Evolutionary conservation across 2,329 filamentous ascomycete genomes (phyloP), one percentile per base, ranked within the genome.

Genomic region (Trichoderma semiorbis): DNA sequence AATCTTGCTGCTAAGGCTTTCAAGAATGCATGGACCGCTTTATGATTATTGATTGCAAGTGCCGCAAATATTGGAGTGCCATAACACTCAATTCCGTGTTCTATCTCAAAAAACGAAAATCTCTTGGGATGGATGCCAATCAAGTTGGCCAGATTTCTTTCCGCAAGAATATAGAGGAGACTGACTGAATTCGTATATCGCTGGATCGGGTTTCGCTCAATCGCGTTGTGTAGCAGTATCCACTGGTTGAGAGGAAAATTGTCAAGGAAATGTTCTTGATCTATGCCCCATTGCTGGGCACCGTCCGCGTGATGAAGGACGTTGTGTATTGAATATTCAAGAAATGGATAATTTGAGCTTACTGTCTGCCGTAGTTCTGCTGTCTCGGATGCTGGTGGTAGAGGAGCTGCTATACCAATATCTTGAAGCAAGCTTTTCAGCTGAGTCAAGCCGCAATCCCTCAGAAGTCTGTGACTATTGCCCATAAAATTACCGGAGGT

Each of bases 31-130:
- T 32, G 3, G 10, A 57, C 16, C 1, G 7, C 32, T 3, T 67
- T 16, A 14, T 5, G 16, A 21, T 32, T 67, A 21, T 30, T 39
- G 3, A 7, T 67, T 16, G 50, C 64, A 1, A 67, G 16, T 2
- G 55, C 66, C n/a, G 66, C 66, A n/a, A 69, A 53, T 16, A 71
- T 47, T 14, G 69, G 69, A 16, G 57, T 50, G 10, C 36, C 50
- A 47, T 71, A 71, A 11, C 62, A 53, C 21, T 71, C 62, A 34
- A n/a, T 50, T 36, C 1, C 34, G 7, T 14, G 1, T 24, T 28
- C 34, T 16, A 36, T 3, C 6, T 53, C 32, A 12, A 63, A 60
- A 32, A 12, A 66, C 0, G 14, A 70, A 3, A 16, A 2, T 12
- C 16, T 26, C 1, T 7, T 3, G 6, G 50, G 24, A 21, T 30